Percentiles rank a stretch among this genome's conserved stretches.
phyloP scores from a whole-genome alignment of 495 filamentous ascomycete genomes.

The Aspergillus leporis region DNA sequence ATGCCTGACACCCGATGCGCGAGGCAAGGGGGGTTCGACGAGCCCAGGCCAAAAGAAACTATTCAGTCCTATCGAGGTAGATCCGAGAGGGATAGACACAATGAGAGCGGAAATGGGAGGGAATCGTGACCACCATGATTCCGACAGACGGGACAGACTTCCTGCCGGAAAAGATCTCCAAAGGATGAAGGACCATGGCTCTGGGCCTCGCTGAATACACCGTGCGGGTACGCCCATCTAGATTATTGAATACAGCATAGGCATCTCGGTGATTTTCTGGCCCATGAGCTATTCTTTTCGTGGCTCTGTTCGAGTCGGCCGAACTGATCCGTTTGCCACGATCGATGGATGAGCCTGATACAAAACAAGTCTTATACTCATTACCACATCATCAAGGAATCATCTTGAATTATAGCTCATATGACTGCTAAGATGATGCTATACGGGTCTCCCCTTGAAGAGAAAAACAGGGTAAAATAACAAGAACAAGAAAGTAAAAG shows the following conservation, averaged over 20 bases:
- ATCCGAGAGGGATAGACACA: background rate
- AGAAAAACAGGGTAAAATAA: background rate
- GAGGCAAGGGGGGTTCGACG: conserved; percentile 15
- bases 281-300: background rate
- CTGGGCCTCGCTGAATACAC: background rate
- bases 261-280: background rate
- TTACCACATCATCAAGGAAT: background rate
- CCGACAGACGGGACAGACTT: background rate
- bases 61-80: background rate
- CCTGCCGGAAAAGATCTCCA: background rate
- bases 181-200: background rate
- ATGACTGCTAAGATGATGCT: background rate
- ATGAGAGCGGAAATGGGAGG: background rate
- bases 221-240: background rate
- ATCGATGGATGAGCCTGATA: background rate
- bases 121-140: background rate
- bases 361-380: background rate
- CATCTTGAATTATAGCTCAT: background rate
- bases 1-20: conserved; percentile 21
- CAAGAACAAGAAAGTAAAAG: background rate
- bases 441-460: background rate
- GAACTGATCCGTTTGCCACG: background rate
- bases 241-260: background rate
- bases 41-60: background rate
- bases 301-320: background rate